Conservation (phyloP, 257 asterid species). For the Verbena officinalis region DNA sequence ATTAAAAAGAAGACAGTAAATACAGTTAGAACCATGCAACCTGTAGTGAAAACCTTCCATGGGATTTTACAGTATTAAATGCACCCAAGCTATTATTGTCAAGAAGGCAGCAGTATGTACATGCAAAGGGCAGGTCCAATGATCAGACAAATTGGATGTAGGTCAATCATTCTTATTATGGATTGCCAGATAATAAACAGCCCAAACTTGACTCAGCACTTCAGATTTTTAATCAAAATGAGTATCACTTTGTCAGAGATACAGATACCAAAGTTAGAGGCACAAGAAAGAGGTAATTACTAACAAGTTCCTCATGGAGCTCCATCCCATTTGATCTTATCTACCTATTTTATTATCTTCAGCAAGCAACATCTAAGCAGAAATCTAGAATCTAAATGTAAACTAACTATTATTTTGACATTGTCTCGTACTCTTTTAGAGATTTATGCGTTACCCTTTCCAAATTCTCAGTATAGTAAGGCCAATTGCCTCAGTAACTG, state of each 20-base stretch:
- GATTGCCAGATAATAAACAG: background rate
- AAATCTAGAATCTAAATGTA: background rate
- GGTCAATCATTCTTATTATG: background rate
- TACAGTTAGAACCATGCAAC: background rate
- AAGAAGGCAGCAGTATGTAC: conserved; percentile 5
- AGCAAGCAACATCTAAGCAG: background rate
- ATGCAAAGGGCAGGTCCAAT: conserved; percentile 5
- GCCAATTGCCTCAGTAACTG: background rate
- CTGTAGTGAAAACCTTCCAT: conserved; percentile 8
- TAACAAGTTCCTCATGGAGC: conserved; percentile 13
- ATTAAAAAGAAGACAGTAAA: conserved; percentile 3
- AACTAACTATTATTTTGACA: conserved; percentile 1
- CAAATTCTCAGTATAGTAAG: conserved; percentile 8
- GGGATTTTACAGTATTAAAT: conserved; percentile 3
- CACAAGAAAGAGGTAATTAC: background rate
- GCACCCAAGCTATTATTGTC: conserved; percentile 18
- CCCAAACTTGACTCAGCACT: background rate
- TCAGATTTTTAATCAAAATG: conserved; percentile 9
- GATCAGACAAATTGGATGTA: conserved; percentile 1
- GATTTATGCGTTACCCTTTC: conserved; percentile 9
- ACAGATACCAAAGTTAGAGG: background rate
- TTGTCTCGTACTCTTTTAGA: background rate
- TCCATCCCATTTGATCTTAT: background rate
- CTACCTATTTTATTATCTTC: background rate
- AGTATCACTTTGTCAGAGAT: conserved; percentile 7